These are phyloP conservation scores for Ceratocystis cacaofunesta DNA, from an alignment of 2,329 filamentous ascomycete species.

Conservation along the genomic window DNA sequence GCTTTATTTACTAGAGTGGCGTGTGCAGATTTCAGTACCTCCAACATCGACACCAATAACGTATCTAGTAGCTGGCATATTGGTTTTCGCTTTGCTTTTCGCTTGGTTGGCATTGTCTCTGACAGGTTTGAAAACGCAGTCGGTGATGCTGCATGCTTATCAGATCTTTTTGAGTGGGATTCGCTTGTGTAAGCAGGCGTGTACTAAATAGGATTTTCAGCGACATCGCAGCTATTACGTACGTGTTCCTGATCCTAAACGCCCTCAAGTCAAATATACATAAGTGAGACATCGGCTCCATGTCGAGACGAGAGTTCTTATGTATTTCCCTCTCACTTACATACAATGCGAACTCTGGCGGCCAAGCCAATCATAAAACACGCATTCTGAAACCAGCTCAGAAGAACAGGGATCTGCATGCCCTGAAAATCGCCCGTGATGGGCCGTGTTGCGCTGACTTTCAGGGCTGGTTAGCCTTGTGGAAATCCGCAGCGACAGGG, in stretches of 20 bases:
- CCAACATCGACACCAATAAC: conserved; percentile 29
- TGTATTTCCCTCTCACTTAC: too few species aligned
- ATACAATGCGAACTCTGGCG: too few species aligned
- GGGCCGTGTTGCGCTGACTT: not conserved
- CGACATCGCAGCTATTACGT: not conserved
- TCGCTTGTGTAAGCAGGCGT: not conserved
- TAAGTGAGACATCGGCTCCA: too few species aligned
- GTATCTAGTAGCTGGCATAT: conserved; percentile 16
- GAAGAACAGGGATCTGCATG: not conserved
- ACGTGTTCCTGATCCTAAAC: not conserved
- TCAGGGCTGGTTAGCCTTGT: not conserved
- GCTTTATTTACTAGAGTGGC: not conserved
- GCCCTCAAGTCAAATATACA: not conserved
- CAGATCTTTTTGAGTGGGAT: conserved; percentile 22
- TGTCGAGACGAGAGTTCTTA: too few species aligned
- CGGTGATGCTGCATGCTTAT: conserved; percentile 2
- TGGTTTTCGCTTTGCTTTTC: not conserved
- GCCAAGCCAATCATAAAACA: not conserved
- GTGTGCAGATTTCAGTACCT: conserved; percentile 19
- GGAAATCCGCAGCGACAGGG: not conserved
- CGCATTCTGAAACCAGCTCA: conserved; percentile 1
- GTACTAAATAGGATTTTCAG: not conserved
- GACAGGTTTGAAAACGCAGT: not conserved
- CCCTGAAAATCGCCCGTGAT: not conserved
- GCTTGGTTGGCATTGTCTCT: conserved; percentile 7